Conservation (phyloP, 2,329 filamentous ascomycete species). For the Emmonsiellopsis sp. region DNA sequence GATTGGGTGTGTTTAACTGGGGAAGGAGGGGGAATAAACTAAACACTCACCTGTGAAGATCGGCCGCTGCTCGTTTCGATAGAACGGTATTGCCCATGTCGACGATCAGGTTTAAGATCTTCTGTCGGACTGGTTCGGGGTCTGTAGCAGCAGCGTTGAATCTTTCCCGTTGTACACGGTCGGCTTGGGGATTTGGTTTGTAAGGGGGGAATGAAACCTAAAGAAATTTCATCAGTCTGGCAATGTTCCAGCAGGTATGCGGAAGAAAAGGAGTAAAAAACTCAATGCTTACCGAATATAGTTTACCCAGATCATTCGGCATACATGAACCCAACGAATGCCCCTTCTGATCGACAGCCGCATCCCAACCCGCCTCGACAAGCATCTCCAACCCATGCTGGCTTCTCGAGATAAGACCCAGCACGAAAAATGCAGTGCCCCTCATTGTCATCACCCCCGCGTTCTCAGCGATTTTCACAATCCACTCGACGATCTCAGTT, state of each 20-base stretch:
- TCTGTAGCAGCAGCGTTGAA: constrained; percentile 53
- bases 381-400: constrained; percentile 87
- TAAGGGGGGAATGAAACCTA: constrained; percentile 30
- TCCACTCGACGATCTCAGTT: constrained; percentile 76
- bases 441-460: constrained; percentile 87
- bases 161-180: constrained; percentile 32
- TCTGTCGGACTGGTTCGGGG: constrained; percentile 54
- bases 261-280: constrained; percentile 13
- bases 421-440: constrained; percentile 92
- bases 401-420: constrained; percentile 86
- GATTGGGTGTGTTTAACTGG: not conserved
- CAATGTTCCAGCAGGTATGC: not conserved
- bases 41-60: constrained; percentile 53
- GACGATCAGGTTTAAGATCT: constrained; percentile 74
- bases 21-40: not conserved
- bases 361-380: constrained; percentile 84
- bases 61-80: constrained; percentile 74
- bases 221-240: not conserved
- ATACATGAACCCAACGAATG: constrained; percentile 81
- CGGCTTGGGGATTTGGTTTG: constrained; percentile 34
- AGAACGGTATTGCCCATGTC: constrained; percentile 91
- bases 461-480: constrained; percentile 78
- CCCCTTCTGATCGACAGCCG: constrained; percentile 74
- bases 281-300: constrained; percentile 58
- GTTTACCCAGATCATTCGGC: constrained; percentile 64